Evolutionary conservation across 768 basidiomycete species (phyloP), one percentile per base, ranked within the genome.

Genomic region (Thelephora aurantiotincta): DNA sequence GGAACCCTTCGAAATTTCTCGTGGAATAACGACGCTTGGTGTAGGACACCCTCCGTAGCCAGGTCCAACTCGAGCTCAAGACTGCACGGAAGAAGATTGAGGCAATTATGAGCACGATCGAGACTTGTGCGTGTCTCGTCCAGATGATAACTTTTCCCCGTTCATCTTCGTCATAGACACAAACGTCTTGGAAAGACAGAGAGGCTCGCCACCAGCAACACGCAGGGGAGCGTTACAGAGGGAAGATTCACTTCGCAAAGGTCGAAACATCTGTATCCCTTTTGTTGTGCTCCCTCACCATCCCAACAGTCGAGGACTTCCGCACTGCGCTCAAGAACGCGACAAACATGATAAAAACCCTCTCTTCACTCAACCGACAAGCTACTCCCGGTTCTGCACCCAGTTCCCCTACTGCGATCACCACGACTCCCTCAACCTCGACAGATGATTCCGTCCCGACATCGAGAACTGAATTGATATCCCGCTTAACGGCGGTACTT

Each of bases 41-140:
- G 44, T 58, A 84, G 77, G 80, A 77, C 48, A 65, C 66, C n/a
- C 73, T 89, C 54, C 74, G 85, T 33, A 60, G 66, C 16, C 74
- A 84, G 65, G 84, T 92, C 20, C 75, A 85, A 60, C 73, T 75
- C 0, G 88, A 93, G 60, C 67, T 96, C 20, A 75, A 77, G 36
- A 79, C 76, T 60, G 86, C 90, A 1, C 76, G 75, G 48, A 70
- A 65, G 48, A 86, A 80, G 63, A 93, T 94, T 23, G 73, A 72
- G 23, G 61, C 69, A 13, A 74, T 97, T 26, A 72, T 68, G 33
- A 60, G 56, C 46, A 75, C 70, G 57, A 74, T 88, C 33, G 75
- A 78, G 18, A 64, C 65, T 41, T 64, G 78, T 78, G 54, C 57
- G 73, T 63, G 2, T 20, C 9, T 30, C 9, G 26, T 9, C 37